Percentiles rank a stretch among this genome's conserved stretches.
These are phyloP conservation scores for Leucocoprinus birnbaumii DNA, from an alignment of 768 basidiomycete species.

Conservation along the genomic window DNA sequence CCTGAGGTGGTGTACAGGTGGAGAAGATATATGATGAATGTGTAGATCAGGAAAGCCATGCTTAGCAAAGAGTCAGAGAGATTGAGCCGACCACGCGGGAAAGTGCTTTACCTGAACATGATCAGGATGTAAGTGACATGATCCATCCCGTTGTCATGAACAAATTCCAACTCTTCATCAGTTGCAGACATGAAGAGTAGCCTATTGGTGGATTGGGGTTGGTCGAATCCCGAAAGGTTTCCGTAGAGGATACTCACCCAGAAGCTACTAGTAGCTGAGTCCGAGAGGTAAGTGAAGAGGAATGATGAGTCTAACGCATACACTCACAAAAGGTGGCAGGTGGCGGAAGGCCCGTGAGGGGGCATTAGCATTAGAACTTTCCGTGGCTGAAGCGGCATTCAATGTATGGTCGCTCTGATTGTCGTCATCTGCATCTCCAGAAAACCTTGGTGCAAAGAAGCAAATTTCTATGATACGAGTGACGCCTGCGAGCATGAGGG, in stretches of 20 bases:
- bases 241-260: conserved; percentile 43
- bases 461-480: conserved; percentile 82
- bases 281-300: conserved; percentile 9
- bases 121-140: conserved; percentile 88
- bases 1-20: conserved; percentile 66
- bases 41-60: conserved; percentile 76
- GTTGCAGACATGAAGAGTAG: conserved; percentile 91
- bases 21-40: conserved; percentile 67
- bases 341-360: conserved; percentile 73
- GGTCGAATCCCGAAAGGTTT: background rate
- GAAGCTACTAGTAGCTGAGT: conserved; percentile 66
- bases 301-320: background rate
- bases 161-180: conserved; percentile 80
- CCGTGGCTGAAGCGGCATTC: conserved; percentile 26
- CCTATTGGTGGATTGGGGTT: conserved; percentile 28
- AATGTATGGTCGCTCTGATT: conserved; percentile 67
- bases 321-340: conserved; percentile 83
- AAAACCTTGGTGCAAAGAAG: conserved; percentile 50
- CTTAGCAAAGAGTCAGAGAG: conserved; percentile 27
- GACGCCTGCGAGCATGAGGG: conserved; percentile 80
- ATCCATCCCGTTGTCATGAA: conserved; percentile 76
- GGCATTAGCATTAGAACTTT: conserved; percentile 25
- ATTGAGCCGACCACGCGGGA: background rate
- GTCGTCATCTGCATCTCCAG: conserved; percentile 41
- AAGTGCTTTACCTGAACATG: conserved; percentile 61